Conservation (phyloP, 208 protist species). For the Trypanosoma scelopori region DNA sequence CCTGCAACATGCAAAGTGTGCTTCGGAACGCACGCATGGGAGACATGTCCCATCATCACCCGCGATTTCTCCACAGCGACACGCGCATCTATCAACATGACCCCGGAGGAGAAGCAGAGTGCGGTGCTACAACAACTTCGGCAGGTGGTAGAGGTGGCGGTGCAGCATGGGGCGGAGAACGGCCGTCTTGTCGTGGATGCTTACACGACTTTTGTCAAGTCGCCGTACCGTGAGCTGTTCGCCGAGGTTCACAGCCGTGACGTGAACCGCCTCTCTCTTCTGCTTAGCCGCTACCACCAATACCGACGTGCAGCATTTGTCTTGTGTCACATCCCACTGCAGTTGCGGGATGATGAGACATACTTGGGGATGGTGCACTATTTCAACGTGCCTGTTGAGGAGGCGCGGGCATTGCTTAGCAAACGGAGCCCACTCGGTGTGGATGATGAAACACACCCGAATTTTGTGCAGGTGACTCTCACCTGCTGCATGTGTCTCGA, state of each 20-base stretch:
- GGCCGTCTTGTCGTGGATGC: constrained; percentile 58
- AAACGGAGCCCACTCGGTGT: constrained; percentile 37
- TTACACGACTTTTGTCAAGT: constrained; percentile 80
- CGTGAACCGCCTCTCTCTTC: constrained; percentile 64
- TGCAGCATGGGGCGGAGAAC: constrained; percentile 30
- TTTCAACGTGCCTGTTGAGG: constrained; percentile 70
- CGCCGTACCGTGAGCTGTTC: constrained; percentile 73
- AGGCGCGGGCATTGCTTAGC: constrained; percentile 54
- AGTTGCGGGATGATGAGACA: constrained; percentile 46
- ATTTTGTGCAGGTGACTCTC: constrained; percentile 82
- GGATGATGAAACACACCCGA: constrained; percentile 49
- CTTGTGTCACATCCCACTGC: constrained; percentile 77
- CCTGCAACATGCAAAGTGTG: constrained; percentile 72
- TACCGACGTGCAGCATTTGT: constrained; percentile 82
- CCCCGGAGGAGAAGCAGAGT: constrained; percentile 70
- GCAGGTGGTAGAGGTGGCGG: constrained; percentile 34
- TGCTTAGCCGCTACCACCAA: constrained; percentile 63
- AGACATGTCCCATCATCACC: constrained; percentile 78
- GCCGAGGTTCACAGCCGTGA: constrained; percentile 47
- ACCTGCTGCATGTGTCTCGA: constrained; percentile 92
- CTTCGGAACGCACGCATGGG: constrained; percentile 74
- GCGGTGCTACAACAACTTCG: constrained; percentile 60
- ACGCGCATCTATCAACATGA: constrained; percentile 55
- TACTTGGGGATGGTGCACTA: constrained; percentile 60
- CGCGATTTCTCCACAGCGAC: constrained; percentile 58